Evolutionary conservation across 2,329 filamentous ascomycete species (phyloP).

Genomic region (Elsinoe fawcettii): DNA sequence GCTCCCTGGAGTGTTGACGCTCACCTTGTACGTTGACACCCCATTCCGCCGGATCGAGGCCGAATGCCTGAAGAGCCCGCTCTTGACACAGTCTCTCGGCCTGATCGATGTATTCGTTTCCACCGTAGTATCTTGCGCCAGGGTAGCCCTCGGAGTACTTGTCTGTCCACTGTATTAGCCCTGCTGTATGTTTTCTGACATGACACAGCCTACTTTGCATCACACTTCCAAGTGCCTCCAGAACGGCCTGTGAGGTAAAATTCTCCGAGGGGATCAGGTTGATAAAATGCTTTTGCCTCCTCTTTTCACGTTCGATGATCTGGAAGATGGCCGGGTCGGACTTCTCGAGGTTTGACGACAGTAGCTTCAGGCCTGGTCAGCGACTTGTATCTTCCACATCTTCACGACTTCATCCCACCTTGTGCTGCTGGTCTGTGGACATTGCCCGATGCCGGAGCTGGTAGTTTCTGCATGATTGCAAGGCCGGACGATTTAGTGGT

Average conservation of each 20-base stretch:
- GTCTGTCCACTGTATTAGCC: constrained; percentile 37
- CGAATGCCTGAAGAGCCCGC: constrained; percentile 80
- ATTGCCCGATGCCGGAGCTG: constrained; percentile 33
- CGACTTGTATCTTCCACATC: constrained; percentile 3
- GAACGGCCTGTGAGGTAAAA: constrained; percentile 86
- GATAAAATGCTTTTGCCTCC: constrained; percentile 94
- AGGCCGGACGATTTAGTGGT: constrained; percentile 26
- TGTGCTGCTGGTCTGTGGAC: constrained; percentile 41
- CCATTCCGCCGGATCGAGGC: constrained; percentile 78
- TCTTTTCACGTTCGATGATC: constrained; percentile 92
- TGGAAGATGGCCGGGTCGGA: constrained; percentile 81
- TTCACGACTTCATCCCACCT: constrained; percentile 28
- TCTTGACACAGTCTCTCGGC: constrained; percentile 84
- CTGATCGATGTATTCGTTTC: constrained; percentile 92
- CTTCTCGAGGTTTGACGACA: constrained; percentile 69
- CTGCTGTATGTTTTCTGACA: not conserved
- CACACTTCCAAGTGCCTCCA: constrained; percentile 84
- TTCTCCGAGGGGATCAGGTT: constrained; percentile 95
- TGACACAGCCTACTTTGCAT: constrained; percentile 67
- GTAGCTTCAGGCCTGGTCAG: constrained; percentile 50
- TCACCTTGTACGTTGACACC: constrained; percentile 90
- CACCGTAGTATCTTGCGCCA: constrained; percentile 91
- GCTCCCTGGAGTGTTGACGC: not conserved
- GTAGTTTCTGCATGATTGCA: constrained; percentile 25
- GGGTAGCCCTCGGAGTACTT: constrained; percentile 99